Conservation (phyloP, 306 rosid species). For the Prinsepia uniflora region DNA sequence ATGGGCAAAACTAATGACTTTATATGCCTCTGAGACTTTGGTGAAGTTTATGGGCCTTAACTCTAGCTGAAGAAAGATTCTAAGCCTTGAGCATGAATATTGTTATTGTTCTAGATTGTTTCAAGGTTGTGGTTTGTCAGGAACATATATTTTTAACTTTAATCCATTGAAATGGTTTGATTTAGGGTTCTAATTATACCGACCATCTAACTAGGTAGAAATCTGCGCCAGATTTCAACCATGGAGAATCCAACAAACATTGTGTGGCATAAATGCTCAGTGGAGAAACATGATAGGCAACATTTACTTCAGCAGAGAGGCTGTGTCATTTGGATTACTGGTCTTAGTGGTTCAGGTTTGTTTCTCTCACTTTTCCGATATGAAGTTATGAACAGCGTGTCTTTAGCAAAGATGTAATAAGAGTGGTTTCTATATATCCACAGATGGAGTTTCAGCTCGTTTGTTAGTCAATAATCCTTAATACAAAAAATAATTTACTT, state of each 20-base stretch:
- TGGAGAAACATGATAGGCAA: slow-evolving; percentile 77
- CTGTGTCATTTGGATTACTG: slow-evolving; percentile 96
- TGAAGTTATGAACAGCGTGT: neutral
- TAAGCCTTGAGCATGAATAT: neutral
- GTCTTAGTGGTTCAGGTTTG: slow-evolving; percentile 99
- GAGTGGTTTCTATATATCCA: neutral
- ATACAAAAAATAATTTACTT: neutral
- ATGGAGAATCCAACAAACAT: slow-evolving; percentile 71
- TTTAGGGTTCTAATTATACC: slow-evolving; percentile 35
- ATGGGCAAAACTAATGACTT: neutral
- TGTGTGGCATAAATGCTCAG: slow-evolving; percentile 75
- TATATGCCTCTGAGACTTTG: slow-evolving; percentile 20
- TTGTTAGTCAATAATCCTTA: neutral
- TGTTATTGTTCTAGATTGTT: slow-evolving; percentile 4
- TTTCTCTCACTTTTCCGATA: slow-evolving; percentile 5
- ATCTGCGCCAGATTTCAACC: slow-evolving; percentile 42
- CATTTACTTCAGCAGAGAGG: slow-evolving; percentile 82
- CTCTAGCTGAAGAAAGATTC: slow-evolving; percentile 13
- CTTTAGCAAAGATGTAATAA: neutral
- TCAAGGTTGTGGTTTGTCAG: neutral
- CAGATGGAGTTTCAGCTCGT: neutral
- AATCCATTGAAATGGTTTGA: slow-evolving; percentile 3
- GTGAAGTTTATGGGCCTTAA: slow-evolving; percentile 7
- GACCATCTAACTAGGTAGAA: slow-evolving; percentile 49
- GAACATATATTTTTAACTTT: neutral